Evolutionary conservation across 2,329 filamentous ascomycete genomes (phyloP), one percentile per base, ranked within the genome.

Genomic region (Cytospora piceae): DNA sequence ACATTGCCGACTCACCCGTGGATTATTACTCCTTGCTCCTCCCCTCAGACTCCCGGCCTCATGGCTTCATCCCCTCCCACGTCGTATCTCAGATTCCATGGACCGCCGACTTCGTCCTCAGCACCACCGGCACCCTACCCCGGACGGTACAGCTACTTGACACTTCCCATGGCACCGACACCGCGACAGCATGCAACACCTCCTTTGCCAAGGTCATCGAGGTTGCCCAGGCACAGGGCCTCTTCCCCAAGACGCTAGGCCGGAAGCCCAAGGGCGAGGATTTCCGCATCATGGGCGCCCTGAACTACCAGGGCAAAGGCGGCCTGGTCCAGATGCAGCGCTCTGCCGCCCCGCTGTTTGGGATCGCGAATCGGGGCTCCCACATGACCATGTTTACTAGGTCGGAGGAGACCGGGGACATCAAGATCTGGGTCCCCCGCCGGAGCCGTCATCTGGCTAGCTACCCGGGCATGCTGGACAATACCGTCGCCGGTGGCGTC

Each of bases 401-500:
- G 76, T 73, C 11, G 52, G 61, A 69, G 49, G 90, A 46, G 15
- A 60, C 65, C 5, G 65, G 65, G 1, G 74, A 73, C 68, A 55
- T 91, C 61, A 85, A 83, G 72, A 82, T 93, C 31, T 93, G 91
- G 90, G 81, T 91, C 0, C 88, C 90, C 2, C 79, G 87, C 32
- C 81, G 90, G 4, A 83, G 87, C 24, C 78, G 77, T 53, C 85
- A 79, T 15, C 90, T 92, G 73, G 82, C 87, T 71, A 92, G 90
- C 0, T 93, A 90, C 71, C 86, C 86, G 0, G 83, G 86, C 1
- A 87, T 89, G 82, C 79, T 93, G 68, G 91, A 94, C 73, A 92
- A 91, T 70, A 89, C 88, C 3, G 90, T 92, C 8, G 90, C 89
- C 0, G 90, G 90, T 1, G 91, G 90, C 0, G 85, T 92, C 65